Base-by-base conservation (phyloP, 164 flowering plant species). In the Aristolochia californica region DNA sequence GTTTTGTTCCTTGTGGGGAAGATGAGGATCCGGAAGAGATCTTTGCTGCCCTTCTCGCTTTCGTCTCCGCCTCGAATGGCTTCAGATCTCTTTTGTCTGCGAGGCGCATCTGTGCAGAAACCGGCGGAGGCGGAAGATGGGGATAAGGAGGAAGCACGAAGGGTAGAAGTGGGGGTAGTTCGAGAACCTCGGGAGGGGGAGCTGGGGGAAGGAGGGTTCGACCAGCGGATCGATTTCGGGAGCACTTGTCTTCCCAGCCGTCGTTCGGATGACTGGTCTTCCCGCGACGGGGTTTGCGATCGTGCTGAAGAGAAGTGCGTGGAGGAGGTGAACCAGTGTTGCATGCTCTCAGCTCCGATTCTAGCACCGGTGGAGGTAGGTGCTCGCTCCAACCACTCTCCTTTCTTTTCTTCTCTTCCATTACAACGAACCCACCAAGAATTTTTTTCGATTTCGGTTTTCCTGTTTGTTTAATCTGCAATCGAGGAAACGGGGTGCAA, bases 21-120 rank as follows among this genome's bases (percentile, higher is more conserved):
- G 21, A 68, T 68, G 71, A 68, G 71, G 63, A 68, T 68, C 67
- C 62, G 71, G 18, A 68, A 68, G 56, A 34, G 64, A 55, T 59
- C 22, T 0, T 16, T 58, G 45, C 51, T 45, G 23, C 59, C 48
- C 15, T 40, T 56, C 48, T 21, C 48, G 17, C 28, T 45, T 8
- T 45, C 51, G 26, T 14, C 51, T 2, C 38, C 52, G 17, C 50
- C 40, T 40, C 50, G 2, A 14, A 13, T 34, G 47, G 38, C 43
- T 21, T 18, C 70, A 62, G 65, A 66, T 66, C 70, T 34, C 22
- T 11, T 28, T 8, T 48, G 49, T 23, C 50, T 22, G 10, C 5
- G 28, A 4, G 44, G n/a, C 17, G 48, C 34, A 56, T 20, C 34
- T 4, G 48, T 13, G 18, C n/a, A 28, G 22, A 20, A 34, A 14